These are phyloP conservation scores for Pyronema domesticum DNA, from an alignment of 495 filamentous ascomycete species.

Conservation along the genomic window DNA sequence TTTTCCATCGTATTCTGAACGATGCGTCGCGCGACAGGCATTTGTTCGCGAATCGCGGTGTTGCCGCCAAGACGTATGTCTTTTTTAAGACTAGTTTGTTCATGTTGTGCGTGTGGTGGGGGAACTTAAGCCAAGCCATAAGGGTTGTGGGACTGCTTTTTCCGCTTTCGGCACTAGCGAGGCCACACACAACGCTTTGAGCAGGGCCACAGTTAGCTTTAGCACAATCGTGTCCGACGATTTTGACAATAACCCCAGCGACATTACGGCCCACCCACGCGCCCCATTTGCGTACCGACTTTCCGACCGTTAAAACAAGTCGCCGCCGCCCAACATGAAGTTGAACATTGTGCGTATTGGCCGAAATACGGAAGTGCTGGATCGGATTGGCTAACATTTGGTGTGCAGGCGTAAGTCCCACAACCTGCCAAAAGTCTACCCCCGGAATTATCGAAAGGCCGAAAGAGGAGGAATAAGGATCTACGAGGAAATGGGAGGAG, in stretches of 20 bases:
- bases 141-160: background rate
- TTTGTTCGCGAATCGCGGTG: too few species aligned
- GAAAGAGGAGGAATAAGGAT: background rate
- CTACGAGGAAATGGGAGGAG: background rate
- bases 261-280: background rate
- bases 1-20: too few species aligned
- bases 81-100: too few species aligned
- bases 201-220: background rate
- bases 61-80: too few species aligned
- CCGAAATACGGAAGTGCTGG: background rate
- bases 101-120: too few species aligned
- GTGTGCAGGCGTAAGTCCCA: constrained; percentile 22
- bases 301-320: constrained; percentile 17
- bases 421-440: background rate
- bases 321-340: constrained; percentile 10
- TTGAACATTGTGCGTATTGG: constrained; percentile 6
- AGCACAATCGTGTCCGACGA: background rate
- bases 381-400: constrained; percentile 8
- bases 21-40: too few species aligned
- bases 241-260: constrained; percentile 1
- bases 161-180: background rate
- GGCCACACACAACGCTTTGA: background rate
- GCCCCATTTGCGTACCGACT: constrained; percentile 16
- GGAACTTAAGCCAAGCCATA: background rate
- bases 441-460: background rate